Evolutionary conservation across 2,329 filamentous ascomycete species (phyloP), one percentile per base, ranked within the genome.

Genomic region (Stylonectria norvegica): DNA sequence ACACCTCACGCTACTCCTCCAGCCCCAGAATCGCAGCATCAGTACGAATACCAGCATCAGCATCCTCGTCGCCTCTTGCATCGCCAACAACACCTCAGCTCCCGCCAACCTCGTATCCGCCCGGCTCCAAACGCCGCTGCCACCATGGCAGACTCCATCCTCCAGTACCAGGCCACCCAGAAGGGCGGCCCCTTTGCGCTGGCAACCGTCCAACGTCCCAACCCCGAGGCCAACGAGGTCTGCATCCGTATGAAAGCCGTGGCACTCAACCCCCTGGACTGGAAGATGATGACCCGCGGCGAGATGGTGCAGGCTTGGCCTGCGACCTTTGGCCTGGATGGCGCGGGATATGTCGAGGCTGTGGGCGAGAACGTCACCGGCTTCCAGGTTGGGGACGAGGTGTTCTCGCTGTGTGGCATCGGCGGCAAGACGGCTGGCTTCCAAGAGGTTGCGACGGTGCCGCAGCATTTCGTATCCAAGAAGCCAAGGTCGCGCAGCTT

Each of bases 371-470:
- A 42, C 5, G 51, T 56, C 11, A 40, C 38, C 1, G 38, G 29
- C 14, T 54, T 56, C 25, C 31, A 43, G 19, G 42, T 50, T 0
- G 71, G 70, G 11, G 70, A 73, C 46, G 61, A 70, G 31, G 70
- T 74, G 12, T 46, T 55, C 31, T 40, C 37, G 11, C 38, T 52
- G 11, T 43, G 43, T 16, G 52, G 48, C 9, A 47, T 53, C 23
- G 48, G 50, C 4, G 50, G 45, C n/a, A 49, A 42, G 30, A 20
- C 41, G 1, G 50, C 50, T 8, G 45, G 41, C 15, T 52, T 52
- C 43, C 50, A 52, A 19, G 50, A 47, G 17, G 25, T 52, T 9
- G 48, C 40, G 5, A 51, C 48, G 14, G 48, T 54, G 29, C 48
- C 47, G 20, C 40, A 50, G 37, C 43, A 50, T 35, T 42, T 45